Evolutionary conservation across 495 filamentous ascomycete species (phyloP), one percentile per base, ranked within the genome.

Genomic region (Xylaria curta): DNA sequence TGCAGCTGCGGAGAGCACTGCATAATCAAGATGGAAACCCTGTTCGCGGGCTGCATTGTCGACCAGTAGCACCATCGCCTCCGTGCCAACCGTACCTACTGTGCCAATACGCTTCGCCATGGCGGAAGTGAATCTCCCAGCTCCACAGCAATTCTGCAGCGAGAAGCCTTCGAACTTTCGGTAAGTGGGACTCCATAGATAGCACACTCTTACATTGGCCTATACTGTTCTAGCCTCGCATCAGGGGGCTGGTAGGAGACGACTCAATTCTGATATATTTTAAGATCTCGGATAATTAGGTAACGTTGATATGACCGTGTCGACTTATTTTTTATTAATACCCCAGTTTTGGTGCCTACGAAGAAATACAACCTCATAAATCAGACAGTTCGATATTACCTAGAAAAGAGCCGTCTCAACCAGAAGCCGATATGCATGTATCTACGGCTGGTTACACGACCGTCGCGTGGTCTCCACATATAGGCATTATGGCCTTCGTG

Each of bases 371-470:
- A 69, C 33, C 21, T 46, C 68, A 19, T 19, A 38, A 53, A 26
- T 44, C 26, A 44, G 40, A 60, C 40, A 1, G 12, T 8, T 56
- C 21, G 10, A 53, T 33, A 24, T 44, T 69, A 60, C 31, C 49
- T 53, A 61, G 46, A 31, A 46, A 64, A 46, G 19, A 54, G n/a
- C 36, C 24, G 13, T 17, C 10, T 58, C 36, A 62, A 46, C 38
- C 38, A 44, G 49, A 65, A 76, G 66, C 67, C 62, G 70, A 47
- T 36, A 47, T 68, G 62, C 65, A 63, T 46, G 70, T 31, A 42
- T 74, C 51, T 66, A 73, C 74, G 56, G 62, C 40, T 42, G 46
- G 54, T 53, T 58, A 68, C 64, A 69, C 28, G 53, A 54, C 26
- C 66, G 69, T 70, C 33, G 58, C 68, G 44, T 64, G 47, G 59